Percentiles rank a stretch among this genome's conserved stretches.
phyloP scores from a whole-genome alignment of 805 yeast species.

The Spathaspora sp. region DNA sequence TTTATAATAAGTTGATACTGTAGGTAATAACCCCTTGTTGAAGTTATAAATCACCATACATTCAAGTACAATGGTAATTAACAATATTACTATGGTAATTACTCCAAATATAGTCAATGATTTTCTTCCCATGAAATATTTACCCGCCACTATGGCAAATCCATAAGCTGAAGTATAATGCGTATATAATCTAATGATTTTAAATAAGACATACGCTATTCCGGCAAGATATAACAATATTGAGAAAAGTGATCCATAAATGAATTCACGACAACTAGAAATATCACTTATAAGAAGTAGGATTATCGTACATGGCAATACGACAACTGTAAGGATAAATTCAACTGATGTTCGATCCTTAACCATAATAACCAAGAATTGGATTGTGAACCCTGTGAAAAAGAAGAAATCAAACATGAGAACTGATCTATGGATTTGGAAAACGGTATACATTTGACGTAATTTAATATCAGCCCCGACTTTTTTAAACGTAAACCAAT shows the following conservation, averaged over 20 bases:
- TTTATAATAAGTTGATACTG: constrained; percentile 10
- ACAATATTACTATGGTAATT: constrained; percentile 36
- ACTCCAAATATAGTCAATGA: constrained; percentile 44
- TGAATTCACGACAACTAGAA: constrained; percentile 32
- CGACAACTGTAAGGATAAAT: constrained; percentile 43
- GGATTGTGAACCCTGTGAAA: constrained; percentile 48
- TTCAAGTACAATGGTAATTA: constrained; percentile 25
- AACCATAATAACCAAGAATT: constrained; percentile 44
- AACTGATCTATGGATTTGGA: constrained; percentile 35
- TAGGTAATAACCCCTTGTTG: constrained; percentile 17
- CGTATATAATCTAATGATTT: constrained; percentile 42
- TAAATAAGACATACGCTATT: constrained; percentile 44
- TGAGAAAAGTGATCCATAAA: constrained; percentile 20
- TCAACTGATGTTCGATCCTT: constrained; percentile 33
- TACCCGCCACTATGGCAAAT: constrained; percentile 25
- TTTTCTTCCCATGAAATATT: constrained; percentile 42
- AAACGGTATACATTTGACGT: constrained; percentile 30
- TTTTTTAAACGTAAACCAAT: constrained; percentile 46
- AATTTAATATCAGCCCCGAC: constrained; percentile 45
- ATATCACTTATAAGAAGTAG: constrained; percentile 33
- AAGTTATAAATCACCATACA: constrained; percentile 13
- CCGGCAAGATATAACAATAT: constrained; percentile 34
- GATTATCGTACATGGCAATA: constrained; percentile 41
- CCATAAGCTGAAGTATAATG: constrained; percentile 35
- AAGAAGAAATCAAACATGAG: constrained; percentile 33